A percentile compares a stretch with the other conserved stretches of the same genome.
phyloP scores from a whole-genome alignment of 345 rosid genomes.

The Lagerstroemia speciosa region DNA sequence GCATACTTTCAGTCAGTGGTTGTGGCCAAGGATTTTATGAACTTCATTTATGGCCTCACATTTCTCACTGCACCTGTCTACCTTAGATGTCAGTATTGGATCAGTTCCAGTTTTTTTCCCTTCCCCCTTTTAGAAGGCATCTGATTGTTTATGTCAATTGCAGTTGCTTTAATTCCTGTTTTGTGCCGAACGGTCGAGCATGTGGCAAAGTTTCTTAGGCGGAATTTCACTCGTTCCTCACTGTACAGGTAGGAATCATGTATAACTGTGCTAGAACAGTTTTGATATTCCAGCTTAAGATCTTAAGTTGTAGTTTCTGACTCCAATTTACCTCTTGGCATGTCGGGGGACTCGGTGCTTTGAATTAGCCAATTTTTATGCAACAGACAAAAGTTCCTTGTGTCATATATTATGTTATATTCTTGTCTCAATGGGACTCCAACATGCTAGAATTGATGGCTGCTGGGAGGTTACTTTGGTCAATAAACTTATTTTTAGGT shows the following conservation, averaged over 20 bases:
- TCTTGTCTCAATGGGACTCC: no score
- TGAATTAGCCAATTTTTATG: no score
- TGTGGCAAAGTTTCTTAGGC: constrained; percentile 84
- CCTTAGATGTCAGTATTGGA: constrained; percentile 64
- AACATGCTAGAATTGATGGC: no score
- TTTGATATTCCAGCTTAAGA: background rate
- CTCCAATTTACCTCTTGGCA: background rate
- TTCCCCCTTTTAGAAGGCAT: background rate
- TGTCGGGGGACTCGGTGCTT: background rate
- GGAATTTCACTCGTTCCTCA: constrained; percentile 68
- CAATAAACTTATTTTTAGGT: no score
- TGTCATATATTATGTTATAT: no score
- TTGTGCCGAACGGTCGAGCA: constrained; percentile 72
- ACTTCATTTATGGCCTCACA: constrained; percentile 80
- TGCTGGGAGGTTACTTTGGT: no score
- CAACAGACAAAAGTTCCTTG: no score
- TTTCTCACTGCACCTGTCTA: constrained; percentile 82
- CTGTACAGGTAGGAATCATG: constrained; percentile 59
- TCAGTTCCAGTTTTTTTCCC: background rate
- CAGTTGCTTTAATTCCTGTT: constrained; percentile 93
- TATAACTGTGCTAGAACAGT: background rate
- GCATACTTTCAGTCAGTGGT: constrained; percentile 73
- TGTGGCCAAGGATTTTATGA: constrained; percentile 86
- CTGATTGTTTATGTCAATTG: constrained; percentile 1
- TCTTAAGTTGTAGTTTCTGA: background rate